Conservation (phyloP, 805 yeast species). For the Saturnispora galanensis region DNA sequence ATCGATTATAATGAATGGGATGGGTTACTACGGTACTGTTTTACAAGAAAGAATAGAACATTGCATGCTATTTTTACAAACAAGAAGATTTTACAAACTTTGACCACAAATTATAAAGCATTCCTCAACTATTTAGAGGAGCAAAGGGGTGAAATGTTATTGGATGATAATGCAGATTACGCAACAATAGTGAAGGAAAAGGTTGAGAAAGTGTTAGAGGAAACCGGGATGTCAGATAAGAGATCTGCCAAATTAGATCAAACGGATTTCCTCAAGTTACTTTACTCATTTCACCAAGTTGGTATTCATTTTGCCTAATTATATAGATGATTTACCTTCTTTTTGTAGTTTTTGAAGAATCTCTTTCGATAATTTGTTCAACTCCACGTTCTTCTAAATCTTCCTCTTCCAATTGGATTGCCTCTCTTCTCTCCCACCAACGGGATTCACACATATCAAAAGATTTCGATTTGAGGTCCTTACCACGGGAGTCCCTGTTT, state of each 20-base stretch:
- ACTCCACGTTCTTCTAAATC: slow-evolving; percentile 88
- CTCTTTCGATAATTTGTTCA: slow-evolving; percentile 76
- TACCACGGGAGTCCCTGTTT: slow-evolving; percentile 79
- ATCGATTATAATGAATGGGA: slow-evolving; percentile 96
- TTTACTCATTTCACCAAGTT: slow-evolving; percentile 92
- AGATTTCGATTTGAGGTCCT: slow-evolving; percentile 77
- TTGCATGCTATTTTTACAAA: slow-evolving; percentile 89
- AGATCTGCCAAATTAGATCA: slow-evolving; percentile 94
- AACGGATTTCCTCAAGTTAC: slow-evolving; percentile 76
- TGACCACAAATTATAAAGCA: slow-evolving; percentile 83
- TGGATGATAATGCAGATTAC: slow-evolving; percentile 33
- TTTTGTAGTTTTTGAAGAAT: slow-evolving; percentile 34
- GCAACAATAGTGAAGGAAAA: slow-evolving; percentile 50
- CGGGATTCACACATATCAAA: slow-evolving; percentile 88
- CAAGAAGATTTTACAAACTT: slow-evolving; percentile 62
- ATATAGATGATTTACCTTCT: slow-evolving; percentile 36
- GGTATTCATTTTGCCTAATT: slow-evolving; percentile 87
- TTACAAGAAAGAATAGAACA: slow-evolving; percentile 89
- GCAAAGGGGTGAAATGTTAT: slow-evolving; percentile 39
- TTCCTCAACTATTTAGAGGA: slow-evolving; percentile 43
- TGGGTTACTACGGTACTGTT: slow-evolving; percentile 82
- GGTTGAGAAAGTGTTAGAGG: slow-evolving; percentile 62
- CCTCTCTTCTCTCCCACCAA: slow-evolving; percentile 99
- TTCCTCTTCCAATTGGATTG: slow-evolving; percentile 80
- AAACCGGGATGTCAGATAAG: slow-evolving; percentile 73